Conservation (phyloP, 2,329 filamentous ascomycete genomes). For the Cytospora leucostoma region DNA sequence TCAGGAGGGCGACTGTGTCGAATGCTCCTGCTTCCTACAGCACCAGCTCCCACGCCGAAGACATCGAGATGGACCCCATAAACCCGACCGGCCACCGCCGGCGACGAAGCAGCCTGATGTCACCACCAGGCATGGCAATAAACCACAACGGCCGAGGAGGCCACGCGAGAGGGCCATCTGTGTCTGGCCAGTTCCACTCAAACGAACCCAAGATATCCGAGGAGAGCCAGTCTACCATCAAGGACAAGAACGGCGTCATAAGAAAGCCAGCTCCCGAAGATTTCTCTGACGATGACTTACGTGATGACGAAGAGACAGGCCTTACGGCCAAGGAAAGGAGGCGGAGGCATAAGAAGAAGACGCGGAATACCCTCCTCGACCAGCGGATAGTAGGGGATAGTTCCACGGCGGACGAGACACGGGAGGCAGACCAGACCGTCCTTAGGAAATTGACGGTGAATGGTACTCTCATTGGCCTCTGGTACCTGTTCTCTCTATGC, state of each 20-base stretch:
- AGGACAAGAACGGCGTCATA: conserved; percentile 27
- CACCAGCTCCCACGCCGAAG: conserved; percentile 34
- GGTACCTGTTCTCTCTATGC: conserved; percentile 89
- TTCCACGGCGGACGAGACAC: conserved; percentile 71
- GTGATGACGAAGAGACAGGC: conserved; percentile 88
- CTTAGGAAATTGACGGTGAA: conserved; percentile 72
- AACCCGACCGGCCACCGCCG: conserved; percentile 50
- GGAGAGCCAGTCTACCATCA: conserved; percentile 37
- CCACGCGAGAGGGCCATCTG: conserved; percentile 33
- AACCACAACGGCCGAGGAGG: conserved; percentile 31
- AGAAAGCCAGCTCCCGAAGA: conserved; percentile 42
- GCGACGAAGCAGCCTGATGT: conserved; percentile 57
- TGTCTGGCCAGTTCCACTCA: conserved; percentile 34
- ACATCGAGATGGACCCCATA: conserved; percentile 60
- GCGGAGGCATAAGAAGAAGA: conserved; percentile 66
- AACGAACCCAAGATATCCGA: conserved; percentile 52
- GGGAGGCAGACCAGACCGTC: conserved; percentile 74
- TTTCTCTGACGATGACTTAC: conserved; percentile 70
- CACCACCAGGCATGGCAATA: conserved; percentile 36
- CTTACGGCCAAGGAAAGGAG: conserved; percentile 73
- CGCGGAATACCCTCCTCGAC: conserved; percentile 68
- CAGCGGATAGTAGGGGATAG: conserved; percentile 65
- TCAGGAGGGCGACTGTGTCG: conserved; percentile 27
- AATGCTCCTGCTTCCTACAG: conserved; percentile 25
- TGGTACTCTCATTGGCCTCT: conserved; percentile 76